Evolutionary conservation across 495 filamentous ascomycete genomes (phyloP), one percentile per base, ranked within the genome.

Genomic region (Astrothelium subdiscretum): DNA sequence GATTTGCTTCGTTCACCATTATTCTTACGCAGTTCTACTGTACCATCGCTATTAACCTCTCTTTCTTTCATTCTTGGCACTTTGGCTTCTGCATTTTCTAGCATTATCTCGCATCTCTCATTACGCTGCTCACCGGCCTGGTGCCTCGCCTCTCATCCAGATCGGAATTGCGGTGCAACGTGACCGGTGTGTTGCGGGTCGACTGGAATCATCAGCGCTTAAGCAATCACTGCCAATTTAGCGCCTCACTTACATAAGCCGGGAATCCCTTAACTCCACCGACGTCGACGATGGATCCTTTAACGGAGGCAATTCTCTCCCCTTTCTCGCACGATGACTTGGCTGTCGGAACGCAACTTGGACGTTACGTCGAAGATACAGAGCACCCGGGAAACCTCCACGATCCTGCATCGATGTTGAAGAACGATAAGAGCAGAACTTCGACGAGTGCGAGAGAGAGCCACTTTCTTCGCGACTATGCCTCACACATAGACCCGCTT

Each of bases 401-500:
- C 22, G 22, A 54, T 5, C 24, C 48, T 26, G 3, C 5, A 27
- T 8, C 48, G 20, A 54, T 54, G 48, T 29, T 54, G 15, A 54
- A 26, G 6, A 54, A 29, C 20, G 48, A 26, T n/a, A 26, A 54
- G 29, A 11, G 24, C 8, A 26, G 11, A 8, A 24, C 6, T 20
- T 54, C 22, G 10, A 8, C 24, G 48, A 54, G 6, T 54, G 22
- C 24, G 3, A 24, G 48, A 29, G 48, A 54, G 3, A 54, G 48
- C 48, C 48, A 54, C 24, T 54, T 54, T 54, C 58, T 59, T 27
- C 58, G 58, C 13, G 58, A 59, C 31, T 59, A 59, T 42, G 58
- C 58, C 12, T 26, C 38, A 22, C 58, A 59, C 31, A 59, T 59
- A 59, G 58, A 59, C 8, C 58, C 58, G 12, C 32, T 54, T 15